These are phyloP conservation scores for Spathaspora sp. DNA, from an alignment of 1,139 yeast species.

Conservation along the genomic window DNA sequence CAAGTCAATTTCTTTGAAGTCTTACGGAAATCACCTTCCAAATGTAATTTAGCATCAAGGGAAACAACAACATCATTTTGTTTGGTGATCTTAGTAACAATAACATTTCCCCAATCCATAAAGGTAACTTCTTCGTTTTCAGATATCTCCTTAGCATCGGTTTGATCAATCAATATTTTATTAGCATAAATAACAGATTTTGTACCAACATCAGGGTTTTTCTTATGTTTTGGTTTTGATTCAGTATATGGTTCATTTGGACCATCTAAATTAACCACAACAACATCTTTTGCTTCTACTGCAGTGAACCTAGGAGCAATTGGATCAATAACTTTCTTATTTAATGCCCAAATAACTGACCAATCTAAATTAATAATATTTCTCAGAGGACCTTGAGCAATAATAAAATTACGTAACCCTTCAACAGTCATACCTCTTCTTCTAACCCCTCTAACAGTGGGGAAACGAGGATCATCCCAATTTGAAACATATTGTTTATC, in stretches of 20 bases:
- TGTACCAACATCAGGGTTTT: conserved; percentile 86
- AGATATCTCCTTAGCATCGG: conserved; percentile 69
- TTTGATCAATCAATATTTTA: conserved; percentile 78
- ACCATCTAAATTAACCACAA: conserved; percentile 68
- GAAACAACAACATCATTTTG: conserved; percentile 55
- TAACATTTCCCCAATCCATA: conserved; percentile 99
- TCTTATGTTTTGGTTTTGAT: conserved; percentile 89
- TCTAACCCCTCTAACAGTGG: conserved; percentile 97
- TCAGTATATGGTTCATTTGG: conserved; percentile 65
- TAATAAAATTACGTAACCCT: conserved; percentile 88
- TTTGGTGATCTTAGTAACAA: conserved; percentile 69
- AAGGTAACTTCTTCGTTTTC: conserved; percentile 85
- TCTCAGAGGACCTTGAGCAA: conserved; percentile 96
- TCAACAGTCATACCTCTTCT: conserved; percentile 99
- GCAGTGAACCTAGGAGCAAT: conserved; percentile 94
- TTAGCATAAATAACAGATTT: conserved; percentile 73
- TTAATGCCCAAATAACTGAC: conserved; percentile 95
- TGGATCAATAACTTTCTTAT: conserved; percentile 95
- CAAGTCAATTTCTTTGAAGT: conserved; percentile 94
- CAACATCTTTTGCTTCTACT: conserved; percentile 59
- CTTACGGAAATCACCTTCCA: conserved; percentile 97
- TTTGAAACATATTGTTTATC: conserved; percentile 81
- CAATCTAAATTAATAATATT: conserved; percentile 95
- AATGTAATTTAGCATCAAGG: conserved; percentile 77
- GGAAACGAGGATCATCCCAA: conserved; percentile 99